Conservation (phyloP, 495 filamentous ascomycete genomes). For the Amphirosellinia nigrospora region DNA sequence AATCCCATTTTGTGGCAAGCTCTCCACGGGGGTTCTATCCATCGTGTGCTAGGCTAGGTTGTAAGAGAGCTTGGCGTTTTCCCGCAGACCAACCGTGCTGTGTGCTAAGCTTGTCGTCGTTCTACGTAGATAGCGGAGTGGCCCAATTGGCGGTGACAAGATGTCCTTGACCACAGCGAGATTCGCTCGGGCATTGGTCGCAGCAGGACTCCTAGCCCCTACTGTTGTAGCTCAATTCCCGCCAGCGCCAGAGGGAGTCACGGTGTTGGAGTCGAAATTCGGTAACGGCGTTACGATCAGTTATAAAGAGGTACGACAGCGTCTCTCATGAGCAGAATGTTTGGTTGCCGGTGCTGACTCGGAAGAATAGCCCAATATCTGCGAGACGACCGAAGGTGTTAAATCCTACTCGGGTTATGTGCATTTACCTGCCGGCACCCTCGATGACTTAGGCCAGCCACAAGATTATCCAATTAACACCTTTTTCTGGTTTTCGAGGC, state of each 20-base stretch:
- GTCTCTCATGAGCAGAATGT: slow-evolving; percentile 6
- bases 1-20: not conserved
- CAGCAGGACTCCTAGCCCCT: slow-evolving; percentile 16
- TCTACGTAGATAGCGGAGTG: slow-evolving; percentile 16
- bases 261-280: slow-evolving; percentile 62
- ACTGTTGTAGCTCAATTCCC: slow-evolving; percentile 59
- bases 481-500: slow-evolving; percentile 48
- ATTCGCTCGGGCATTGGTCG: slow-evolving; percentile 18
- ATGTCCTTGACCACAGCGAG: slow-evolving; percentile 6
- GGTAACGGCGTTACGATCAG: slow-evolving; percentile 65
- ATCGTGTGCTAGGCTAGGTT: not conserved
- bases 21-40: not conserved
- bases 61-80: slow-evolving; percentile 6
- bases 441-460: slow-evolving; percentile 37
- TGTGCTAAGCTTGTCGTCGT: not conserved
- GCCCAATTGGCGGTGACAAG: not conserved
- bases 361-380: slow-evolving; percentile 37
- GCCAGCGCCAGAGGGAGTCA: slow-evolving; percentile 59
- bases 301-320: slow-evolving; percentile 63
- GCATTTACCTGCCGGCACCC: slow-evolving; percentile 35
- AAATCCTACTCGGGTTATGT: slow-evolving; percentile 45
- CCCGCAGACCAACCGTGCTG: not conserved
- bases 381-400: slow-evolving; percentile 41
- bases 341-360: not conserved
- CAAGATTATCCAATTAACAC: slow-evolving; percentile 42